phyloP scores from a whole-genome alignment of 2,329 filamentous ascomycete genomes.

The Cadophora malorum region DNA sequence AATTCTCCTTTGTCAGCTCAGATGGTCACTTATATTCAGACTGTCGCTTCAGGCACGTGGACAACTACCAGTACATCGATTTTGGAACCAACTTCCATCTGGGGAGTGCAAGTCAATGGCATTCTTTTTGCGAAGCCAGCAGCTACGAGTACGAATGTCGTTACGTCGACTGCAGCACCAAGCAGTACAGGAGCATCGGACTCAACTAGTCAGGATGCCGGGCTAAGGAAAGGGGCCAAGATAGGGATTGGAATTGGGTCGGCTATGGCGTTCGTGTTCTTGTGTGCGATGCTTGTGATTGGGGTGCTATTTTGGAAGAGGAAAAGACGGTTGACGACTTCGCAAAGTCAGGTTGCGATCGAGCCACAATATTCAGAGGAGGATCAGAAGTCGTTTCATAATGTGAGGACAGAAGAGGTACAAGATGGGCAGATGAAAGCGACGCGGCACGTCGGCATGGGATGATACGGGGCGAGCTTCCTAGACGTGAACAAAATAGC shows the following conservation, averaged over 20 bases:
- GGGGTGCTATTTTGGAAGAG: slow-evolving; percentile 10
- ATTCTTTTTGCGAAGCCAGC: slow-evolving; percentile 21
- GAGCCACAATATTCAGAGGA: slow-evolving; percentile 3
- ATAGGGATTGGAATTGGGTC: slow-evolving; percentile 13
- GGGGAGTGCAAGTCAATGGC: slow-evolving; percentile 23
- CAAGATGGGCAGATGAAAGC: background rate
- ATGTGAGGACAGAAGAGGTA: slow-evolving; percentile 7
- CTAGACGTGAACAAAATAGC: background rate
- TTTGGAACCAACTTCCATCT: slow-evolving; percentile 3
- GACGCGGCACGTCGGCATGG: slow-evolving; percentile 15
- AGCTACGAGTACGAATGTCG: background rate
- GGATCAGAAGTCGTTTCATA: slow-evolving; percentile 15
- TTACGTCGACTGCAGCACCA: background rate
- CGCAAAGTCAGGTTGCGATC: slow-evolving; percentile 15
- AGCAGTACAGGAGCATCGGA: slow-evolving; percentile 6
- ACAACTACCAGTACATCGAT: slow-evolving; percentile 19
- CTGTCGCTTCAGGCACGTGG: slow-evolving; percentile 7
- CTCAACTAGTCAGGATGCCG: background rate
- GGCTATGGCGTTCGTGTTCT: slow-evolving; percentile 7
- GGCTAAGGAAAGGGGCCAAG: slow-evolving; percentile 8
- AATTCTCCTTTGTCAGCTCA: slow-evolving; percentile 19
- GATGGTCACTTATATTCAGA: slow-evolving; percentile 17
- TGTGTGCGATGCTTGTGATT: background rate
- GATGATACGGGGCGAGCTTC: background rate
- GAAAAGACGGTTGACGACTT: slow-evolving; percentile 1